phyloP scores from a whole-genome alignment of 257 asterid species.

The Rauvolfia tetraphylla region DNA sequence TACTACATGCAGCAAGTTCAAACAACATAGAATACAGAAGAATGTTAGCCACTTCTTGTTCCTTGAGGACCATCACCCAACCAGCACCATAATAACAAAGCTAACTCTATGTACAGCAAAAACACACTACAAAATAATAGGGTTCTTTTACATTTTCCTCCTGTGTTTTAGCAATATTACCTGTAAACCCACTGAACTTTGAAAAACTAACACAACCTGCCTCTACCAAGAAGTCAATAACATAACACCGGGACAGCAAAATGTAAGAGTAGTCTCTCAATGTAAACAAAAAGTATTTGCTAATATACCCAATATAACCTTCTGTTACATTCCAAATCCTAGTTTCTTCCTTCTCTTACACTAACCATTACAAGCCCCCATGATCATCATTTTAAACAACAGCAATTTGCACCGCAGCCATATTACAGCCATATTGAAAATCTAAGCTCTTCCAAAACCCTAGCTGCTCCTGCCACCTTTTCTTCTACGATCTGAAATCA shows the following conservation, averaged over 20 bases:
- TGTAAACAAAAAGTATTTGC: not conserved
- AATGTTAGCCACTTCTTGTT: not conserved
- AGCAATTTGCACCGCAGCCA: not conserved
- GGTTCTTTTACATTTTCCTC: not conserved
- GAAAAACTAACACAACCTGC: not conserved
- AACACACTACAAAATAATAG: not conserved
- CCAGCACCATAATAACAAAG: not conserved
- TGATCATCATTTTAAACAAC: not conserved
- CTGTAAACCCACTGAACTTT: not conserved
- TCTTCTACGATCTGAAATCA: not conserved
- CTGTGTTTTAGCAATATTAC: not conserved
- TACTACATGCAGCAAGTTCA: not conserved
- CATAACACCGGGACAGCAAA: not conserved
- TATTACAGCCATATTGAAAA: not conserved
- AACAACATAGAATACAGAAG: constrained; percentile 5
- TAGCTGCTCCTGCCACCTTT: not conserved
- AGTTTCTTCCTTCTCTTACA: not conserved
- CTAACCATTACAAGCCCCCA: not conserved
- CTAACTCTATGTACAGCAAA: not conserved
- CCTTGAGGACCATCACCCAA: not conserved
- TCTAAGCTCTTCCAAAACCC: not conserved
- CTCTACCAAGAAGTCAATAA: not conserved
- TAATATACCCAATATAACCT: not conserved
- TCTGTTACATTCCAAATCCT: not conserved
- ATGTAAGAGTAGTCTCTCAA: not conserved